phyloP scores from a whole-genome alignment of 148 eudicot species.

The Amaranthus hypochondriacus region DNA sequence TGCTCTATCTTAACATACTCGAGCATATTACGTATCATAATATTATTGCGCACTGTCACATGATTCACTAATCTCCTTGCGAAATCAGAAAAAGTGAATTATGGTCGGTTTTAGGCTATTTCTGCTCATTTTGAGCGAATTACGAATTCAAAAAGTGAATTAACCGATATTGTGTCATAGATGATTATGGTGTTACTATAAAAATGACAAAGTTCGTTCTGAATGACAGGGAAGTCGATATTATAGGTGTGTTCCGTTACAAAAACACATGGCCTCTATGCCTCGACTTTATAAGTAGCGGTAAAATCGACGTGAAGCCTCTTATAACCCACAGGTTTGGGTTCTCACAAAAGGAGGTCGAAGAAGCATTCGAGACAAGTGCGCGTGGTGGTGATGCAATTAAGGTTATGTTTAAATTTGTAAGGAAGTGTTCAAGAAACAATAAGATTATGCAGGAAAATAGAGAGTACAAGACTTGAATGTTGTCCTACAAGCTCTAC shows the following conservation, averaged over 20 bases:
- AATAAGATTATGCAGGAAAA: too few species aligned
- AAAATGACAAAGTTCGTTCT: neutral
- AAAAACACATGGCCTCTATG: constrained; percentile 93
- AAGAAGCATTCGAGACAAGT: constrained; percentile 82
- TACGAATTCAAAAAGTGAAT: too few species aligned
- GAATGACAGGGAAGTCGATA: constrained; percentile 67
- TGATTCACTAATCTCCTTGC: too few species aligned
- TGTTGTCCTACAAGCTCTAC: too few species aligned
- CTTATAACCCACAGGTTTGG: constrained; percentile 82
- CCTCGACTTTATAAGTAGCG: constrained; percentile 68
- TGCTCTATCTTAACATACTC: too few species aligned
- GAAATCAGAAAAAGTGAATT: too few species aligned
- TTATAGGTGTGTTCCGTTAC: constrained; percentile 79
- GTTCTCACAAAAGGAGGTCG: constrained; percentile 79
- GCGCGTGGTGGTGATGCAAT: constrained; percentile 78
- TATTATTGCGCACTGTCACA: too few species aligned
- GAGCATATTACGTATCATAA: too few species aligned
- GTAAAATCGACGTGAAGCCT: constrained; percentile 88
- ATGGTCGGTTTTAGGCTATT: too few species aligned
- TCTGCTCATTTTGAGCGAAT: too few species aligned
- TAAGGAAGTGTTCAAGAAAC: constrained; percentile 15
- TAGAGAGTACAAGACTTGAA: too few species aligned
- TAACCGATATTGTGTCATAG: neutral
- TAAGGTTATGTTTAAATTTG: constrained; percentile 86
- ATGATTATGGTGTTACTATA: neutral